A percentile compares a stretch with the other conserved stretches of the same genome.
phyloP scores from a whole-genome alignment of 306 rosid species.

The Fragaria ananassa region DNA sequence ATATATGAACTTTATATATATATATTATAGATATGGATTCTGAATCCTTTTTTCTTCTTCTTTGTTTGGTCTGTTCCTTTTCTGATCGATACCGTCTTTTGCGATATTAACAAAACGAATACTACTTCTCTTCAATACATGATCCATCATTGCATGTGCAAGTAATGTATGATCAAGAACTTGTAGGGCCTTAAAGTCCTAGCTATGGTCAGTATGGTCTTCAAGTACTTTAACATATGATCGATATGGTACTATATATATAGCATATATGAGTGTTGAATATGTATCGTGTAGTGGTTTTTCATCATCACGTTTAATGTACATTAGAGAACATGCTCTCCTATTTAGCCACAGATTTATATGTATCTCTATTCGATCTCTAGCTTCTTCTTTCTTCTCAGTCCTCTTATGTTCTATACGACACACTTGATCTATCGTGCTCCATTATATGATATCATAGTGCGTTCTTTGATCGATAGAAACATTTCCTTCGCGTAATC shows the following conservation, averaged over 20 bases:
- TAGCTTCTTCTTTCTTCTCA: neutral
- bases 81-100: neutral
- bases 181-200: neutral
- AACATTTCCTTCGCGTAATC: neutral
- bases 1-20: neutral
- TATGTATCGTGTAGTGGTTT: neutral
- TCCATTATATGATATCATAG: neutral
- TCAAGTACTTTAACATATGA: neutral
- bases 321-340: neutral
- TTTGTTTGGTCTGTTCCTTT: neutral
- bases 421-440: neutral
- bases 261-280: neutral
- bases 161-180: neutral
- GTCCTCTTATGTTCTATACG: neutral
- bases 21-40: neutral
- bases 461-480: neutral
- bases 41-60: neutral
- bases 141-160: slow-evolving; percentile 1
- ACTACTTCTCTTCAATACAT: neutral
- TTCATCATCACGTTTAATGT: neutral
- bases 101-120: neutral
- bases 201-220: neutral
- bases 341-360: neutral
- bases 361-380: neutral
- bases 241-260: neutral